Evolutionary conservation across 2,329 filamentous ascomycete genomes (phyloP), one percentile per base, ranked within the genome.

Genomic region (Dichotomopilus funicola): DNA sequence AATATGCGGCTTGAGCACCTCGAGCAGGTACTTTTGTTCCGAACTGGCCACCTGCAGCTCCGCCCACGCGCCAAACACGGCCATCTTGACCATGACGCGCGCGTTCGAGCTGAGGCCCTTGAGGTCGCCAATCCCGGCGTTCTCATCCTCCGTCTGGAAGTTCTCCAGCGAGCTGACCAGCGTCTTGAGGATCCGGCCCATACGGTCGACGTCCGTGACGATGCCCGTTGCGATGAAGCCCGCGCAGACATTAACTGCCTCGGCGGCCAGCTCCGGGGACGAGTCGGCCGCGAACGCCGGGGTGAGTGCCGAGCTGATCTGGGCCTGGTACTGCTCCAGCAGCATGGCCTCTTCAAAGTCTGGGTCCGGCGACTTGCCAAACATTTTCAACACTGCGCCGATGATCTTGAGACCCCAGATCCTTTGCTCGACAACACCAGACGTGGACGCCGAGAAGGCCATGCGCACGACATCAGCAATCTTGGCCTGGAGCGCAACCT

Each of bases 311-410:
- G 94, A 97, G 65, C 91, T 91, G 67, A 99, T 99, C 68, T 99
- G 94, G 5, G 94, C 94, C 71, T 99, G 95, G 66, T 99, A 99
- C 71, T 99, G 94, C 70, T 99, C 95, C 4, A 99, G 79, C 12
- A 99, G 78, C 72, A 95, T 95, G 0, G 89, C 94, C 71, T 99
- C 94, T n/a, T 92, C 83, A 67, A 99, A 99, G 68, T 99, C 94
- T 0, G 94, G 95, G 71, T 99, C 94, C 1, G 92, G 89, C 1
- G 89, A 91, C 67, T 91, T 92, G 53, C 94, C 94, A 73, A 99
- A 99, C 78, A 96, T 90, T 76, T 91, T 95, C 50, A 99, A 76
- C 8, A 97, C 84, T 55, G 91, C 89, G 58, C 95, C 91, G 54
- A 99, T 91, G 53, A 99, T 95, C 69, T 91, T 91, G 60, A 99